A percentile compares a stretch with the other conserved stretches of the same genome.
phyloP scores from a whole-genome alignment of 306 rosid genomes.

The Rosa rugosa region DNA sequence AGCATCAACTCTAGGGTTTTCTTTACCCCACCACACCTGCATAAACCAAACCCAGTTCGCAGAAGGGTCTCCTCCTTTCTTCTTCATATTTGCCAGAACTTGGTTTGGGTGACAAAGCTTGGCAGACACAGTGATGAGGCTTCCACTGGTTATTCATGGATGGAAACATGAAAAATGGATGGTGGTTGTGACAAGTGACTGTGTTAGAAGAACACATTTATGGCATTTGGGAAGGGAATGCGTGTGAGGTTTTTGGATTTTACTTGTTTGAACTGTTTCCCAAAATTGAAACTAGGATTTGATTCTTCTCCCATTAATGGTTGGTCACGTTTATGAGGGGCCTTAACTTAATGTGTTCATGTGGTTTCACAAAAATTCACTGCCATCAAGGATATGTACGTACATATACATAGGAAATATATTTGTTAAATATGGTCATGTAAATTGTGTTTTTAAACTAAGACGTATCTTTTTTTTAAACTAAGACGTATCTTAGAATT shows the following conservation, averaged over 20 bases:
- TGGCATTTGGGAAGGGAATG: conserved; percentile 10
- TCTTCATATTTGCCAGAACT: conserved; percentile 18
- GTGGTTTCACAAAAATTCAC: background rate
- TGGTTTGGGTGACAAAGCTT: conserved; percentile 8
- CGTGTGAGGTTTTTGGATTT: conserved; percentile 31
- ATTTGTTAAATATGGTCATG: background rate
- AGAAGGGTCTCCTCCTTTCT: background rate
- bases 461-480: background rate
- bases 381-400: background rate
- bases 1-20: background rate
- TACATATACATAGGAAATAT: background rate
- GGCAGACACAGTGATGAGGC: conserved; percentile 10
- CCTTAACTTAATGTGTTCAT: background rate
- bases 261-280: conserved; percentile 21
- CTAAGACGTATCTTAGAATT: background rate
- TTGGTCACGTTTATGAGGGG: conserved; percentile 25
- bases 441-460: background rate
- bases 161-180: background rate
- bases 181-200: conserved; percentile 21
- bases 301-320: conserved; percentile 17
- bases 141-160: background rate
- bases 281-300: background rate
- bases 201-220: conserved; percentile 1
- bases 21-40: background rate
- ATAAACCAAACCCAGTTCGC: background rate